Percentiles rank a stretch among this genome's conserved stretches.
Evolutionary conservation across 768 basidiomycete species (phyloP).

Genomic region (Lyophyllum decastes): DNA sequence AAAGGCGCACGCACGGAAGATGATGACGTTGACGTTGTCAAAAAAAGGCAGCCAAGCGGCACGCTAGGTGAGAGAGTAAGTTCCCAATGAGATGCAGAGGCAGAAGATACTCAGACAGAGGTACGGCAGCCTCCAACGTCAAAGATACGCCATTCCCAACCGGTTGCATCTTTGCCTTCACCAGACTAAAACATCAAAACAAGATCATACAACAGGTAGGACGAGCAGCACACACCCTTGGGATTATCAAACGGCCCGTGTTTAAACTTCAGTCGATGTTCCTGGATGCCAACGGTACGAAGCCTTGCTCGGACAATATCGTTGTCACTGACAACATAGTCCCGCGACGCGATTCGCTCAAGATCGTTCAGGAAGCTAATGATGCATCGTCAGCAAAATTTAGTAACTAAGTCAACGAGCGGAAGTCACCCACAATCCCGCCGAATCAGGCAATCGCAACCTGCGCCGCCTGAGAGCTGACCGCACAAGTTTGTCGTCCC

Average conservation of each 20-base stretch:
- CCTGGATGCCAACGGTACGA: constrained; percentile 72
- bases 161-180: constrained; percentile 31
- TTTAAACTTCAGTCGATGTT: constrained; percentile 54
- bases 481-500: constrained; percentile 58
- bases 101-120: constrained; percentile 39
- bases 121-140: constrained; percentile 80
- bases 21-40: constrained; percentile 75
- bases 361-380: constrained; percentile 69
- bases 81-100: neutral
- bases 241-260: constrained; percentile 40
- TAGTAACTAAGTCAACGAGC: neutral
- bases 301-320: constrained; percentile 74
- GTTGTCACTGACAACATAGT: constrained; percentile 69
- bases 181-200: neutral
- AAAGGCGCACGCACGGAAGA: constrained; percentile 50
- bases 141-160: constrained; percentile 70
- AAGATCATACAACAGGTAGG: neutral
- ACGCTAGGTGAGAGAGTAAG: constrained; percentile 46
- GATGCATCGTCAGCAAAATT: neutral
- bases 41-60: constrained; percentile 82
- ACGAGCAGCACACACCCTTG: constrained; percentile 23
- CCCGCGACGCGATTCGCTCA: constrained; percentile 58
- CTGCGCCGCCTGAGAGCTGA: constrained; percentile 45
- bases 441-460: constrained; percentile 59
- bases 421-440: constrained; percentile 57